phyloP scores from a whole-genome alignment of 345 rosid genomes.

The Hibiscus tridactylites region DNA sequence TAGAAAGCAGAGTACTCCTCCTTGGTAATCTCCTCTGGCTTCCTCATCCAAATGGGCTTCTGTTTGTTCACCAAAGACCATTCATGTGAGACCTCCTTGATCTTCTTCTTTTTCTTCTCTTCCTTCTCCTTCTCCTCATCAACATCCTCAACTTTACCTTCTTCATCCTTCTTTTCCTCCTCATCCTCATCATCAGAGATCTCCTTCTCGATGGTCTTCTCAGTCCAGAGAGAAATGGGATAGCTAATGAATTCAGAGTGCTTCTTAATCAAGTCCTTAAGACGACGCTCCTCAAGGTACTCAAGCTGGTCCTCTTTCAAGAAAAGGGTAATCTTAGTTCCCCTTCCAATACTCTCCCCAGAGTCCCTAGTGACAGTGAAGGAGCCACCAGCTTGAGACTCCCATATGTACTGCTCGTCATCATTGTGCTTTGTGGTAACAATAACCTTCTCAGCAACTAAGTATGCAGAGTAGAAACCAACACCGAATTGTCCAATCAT shows the following conservation, averaged over 20 bases:
- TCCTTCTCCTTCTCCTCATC: background rate
- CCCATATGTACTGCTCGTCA: background rate
- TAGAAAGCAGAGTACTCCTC: background rate
- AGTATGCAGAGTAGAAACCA: background rate
- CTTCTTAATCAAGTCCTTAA: background rate
- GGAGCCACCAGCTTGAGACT: background rate
- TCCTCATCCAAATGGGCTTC: background rate
- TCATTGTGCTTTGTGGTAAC: background rate
- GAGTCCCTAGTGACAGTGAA: background rate
- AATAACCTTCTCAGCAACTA: background rate
- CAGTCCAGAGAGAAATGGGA: background rate
- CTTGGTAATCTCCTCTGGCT: background rate
- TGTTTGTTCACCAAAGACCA: background rate
- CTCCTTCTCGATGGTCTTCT: background rate
- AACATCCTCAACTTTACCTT: background rate
- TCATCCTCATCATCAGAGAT: background rate
- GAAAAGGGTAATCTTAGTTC: background rate
- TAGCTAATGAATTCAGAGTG: background rate
- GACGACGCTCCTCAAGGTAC: background rate
- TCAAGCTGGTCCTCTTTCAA: background rate
- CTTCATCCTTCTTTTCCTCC: background rate
- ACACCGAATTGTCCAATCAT: background rate
- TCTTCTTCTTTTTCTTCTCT: background rate
- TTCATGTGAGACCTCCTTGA: background rate
- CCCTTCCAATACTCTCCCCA: background rate